These are phyloP conservation scores for Colletotrichum filicis DNA, from an alignment of 2,329 filamentous ascomycete species.

Conservation along the genomic window DNA sequence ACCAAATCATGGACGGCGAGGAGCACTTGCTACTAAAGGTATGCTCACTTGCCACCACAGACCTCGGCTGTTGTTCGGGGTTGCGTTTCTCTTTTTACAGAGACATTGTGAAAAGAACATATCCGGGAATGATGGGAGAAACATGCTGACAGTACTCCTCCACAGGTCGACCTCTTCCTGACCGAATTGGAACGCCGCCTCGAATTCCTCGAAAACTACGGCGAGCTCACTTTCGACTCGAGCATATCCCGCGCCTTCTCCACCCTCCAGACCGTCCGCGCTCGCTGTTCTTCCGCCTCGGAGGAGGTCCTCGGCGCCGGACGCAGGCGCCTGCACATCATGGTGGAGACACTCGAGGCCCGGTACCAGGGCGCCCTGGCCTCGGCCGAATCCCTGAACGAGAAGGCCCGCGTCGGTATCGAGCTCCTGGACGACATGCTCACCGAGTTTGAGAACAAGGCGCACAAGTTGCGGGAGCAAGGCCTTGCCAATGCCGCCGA, in stretches of 20 bases:
- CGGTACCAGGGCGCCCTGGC: slow-evolving; percentile 88
- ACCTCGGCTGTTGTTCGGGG: not conserved
- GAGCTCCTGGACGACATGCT: slow-evolving; percentile 88
- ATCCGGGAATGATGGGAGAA: too few species aligned
- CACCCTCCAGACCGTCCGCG: slow-evolving; percentile 86
- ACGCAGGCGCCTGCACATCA: slow-evolving; percentile 82
- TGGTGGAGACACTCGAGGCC: slow-evolving; percentile 91
- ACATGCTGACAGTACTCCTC: not conserved
- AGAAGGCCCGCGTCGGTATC: slow-evolving; percentile 90
- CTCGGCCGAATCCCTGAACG: slow-evolving; percentile 87
- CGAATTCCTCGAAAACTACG: slow-evolving; percentile 89
- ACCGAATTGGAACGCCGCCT: slow-evolving; percentile 87
- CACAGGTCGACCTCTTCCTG: slow-evolving; percentile 81
- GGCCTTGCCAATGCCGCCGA: slow-evolving; percentile 75
- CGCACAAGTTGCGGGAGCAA: slow-evolving; percentile 81
- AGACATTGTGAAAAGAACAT: too few species aligned
- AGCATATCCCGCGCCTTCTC: slow-evolving; percentile 87
- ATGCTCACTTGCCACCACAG: slow-evolving; percentile 14
- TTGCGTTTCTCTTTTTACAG: not conserved
- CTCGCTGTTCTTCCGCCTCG: slow-evolving; percentile 88
- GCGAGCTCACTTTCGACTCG: slow-evolving; percentile 84
- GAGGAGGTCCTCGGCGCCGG: slow-evolving; percentile 91
- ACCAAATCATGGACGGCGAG: slow-evolving; percentile 71
- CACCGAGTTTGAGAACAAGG: slow-evolving; percentile 84
- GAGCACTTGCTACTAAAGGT: slow-evolving; percentile 70